A percentile compares a stretch with the other conserved stretches of the same genome.
Evolutionary conservation across 1,284 basidiomycete genomes (phyloP).

Genomic region (Boletus sp.): DNA sequence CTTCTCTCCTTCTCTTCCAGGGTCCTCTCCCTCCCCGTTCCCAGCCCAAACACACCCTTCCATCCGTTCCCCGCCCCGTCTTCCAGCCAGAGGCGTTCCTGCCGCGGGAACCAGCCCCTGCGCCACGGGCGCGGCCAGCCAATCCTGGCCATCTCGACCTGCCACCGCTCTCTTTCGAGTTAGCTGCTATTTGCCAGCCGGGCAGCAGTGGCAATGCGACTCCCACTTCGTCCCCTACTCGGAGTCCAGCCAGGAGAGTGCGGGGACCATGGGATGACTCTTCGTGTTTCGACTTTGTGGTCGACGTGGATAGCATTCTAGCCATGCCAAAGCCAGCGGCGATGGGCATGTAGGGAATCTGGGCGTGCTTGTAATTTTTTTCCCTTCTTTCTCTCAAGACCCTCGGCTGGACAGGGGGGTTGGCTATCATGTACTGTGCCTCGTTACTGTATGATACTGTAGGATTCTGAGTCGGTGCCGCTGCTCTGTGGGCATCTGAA

Average conservation of each 20-base stretch:
- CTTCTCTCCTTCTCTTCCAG: conserved; percentile 50
- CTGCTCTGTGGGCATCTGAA: neutral
- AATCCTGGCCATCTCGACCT: conserved; percentile 13
- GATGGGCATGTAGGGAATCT: conserved; percentile 17
- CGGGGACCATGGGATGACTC: conserved; percentile 61
- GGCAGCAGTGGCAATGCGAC: conserved; percentile 7
- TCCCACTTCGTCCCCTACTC: conserved; percentile 20
- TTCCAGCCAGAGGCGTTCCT: conserved; percentile 38
- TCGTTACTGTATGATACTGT: neutral
- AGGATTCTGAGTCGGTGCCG: neutral
- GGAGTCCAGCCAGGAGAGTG: conserved; percentile 35
- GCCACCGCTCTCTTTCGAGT: conserved; percentile 15
- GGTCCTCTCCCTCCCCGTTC: conserved; percentile 56
- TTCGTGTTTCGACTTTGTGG: conserved; percentile 37
- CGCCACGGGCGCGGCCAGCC: conserved; percentile 16
- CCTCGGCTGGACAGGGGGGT: neutral
- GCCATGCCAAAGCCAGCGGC: conserved; percentile 46
- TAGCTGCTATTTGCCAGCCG: conserved; percentile 21
- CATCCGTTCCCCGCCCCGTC: conserved; percentile 50
- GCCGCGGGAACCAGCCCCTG: conserved; percentile 27
- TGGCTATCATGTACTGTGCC: too few relatives aligned
- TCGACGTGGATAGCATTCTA: conserved; percentile 48
- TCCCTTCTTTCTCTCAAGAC: too few relatives aligned
- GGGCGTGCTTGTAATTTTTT: conserved; percentile 1
- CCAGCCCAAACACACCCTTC: conserved; percentile 52